These are phyloP conservation scores for Moesziomyces parantarcticus DNA, from an alignment of 1,284 basidiomycete genomes.

Conservation along the genomic window DNA sequence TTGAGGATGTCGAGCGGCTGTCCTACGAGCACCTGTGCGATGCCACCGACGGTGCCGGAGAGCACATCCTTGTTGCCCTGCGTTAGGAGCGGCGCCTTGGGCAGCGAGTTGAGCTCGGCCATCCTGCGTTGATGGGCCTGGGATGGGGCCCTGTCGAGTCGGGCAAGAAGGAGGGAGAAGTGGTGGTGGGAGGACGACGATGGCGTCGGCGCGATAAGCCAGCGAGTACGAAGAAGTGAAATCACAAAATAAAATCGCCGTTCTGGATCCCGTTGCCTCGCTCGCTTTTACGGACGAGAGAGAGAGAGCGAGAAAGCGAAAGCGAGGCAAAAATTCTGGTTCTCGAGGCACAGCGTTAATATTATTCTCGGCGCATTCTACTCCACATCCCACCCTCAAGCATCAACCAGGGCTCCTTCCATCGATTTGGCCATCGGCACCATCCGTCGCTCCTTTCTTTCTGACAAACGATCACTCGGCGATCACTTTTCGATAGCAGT, in stretches of 20 bases:
- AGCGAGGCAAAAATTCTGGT: too few species aligned
- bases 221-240: not conserved
- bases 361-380: too few species aligned
- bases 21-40: slow-evolving; percentile 90
- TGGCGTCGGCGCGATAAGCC: not conserved
- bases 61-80: slow-evolving; percentile 54
- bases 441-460: not conserved
- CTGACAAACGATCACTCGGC: not conserved
- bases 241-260: too few species aligned
- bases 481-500: too few species aligned
- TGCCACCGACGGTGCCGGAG: slow-evolving; percentile 76
- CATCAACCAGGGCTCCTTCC: too few species aligned
- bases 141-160: too few species aligned
- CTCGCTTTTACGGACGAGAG: too few species aligned
- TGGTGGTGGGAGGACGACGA: not conserved
- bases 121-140: slow-evolving; percentile 1
- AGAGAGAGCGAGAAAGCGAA: too few species aligned
- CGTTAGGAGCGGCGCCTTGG: slow-evolving; percentile 39
- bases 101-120: slow-evolving; percentile 37
- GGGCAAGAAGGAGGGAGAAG: not conserved
- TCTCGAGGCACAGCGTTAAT: too few species aligned
- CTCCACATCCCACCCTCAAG: too few species aligned
- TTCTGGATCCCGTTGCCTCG: too few species aligned
- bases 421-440: too few species aligned
- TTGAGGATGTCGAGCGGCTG: slow-evolving; percentile 98